phyloP scores from a whole-genome alignment of 2,329 filamentous ascomycete genomes.

The Pseudomassariella vexata region DNA sequence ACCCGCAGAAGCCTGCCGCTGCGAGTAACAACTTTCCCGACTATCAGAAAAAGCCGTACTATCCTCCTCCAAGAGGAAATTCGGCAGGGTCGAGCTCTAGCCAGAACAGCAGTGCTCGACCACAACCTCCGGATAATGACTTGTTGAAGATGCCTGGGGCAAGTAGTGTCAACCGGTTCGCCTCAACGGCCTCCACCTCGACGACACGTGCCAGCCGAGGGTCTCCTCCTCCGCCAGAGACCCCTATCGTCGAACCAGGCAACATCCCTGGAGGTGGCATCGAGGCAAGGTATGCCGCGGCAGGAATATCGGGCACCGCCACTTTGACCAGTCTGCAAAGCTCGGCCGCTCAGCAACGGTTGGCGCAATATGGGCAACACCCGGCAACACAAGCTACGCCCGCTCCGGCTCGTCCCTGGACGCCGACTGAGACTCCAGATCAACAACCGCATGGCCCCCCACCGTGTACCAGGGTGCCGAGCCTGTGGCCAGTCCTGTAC shows the following conservation, averaged over 20 bases:
- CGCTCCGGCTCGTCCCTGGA: constrained; percentile 72
- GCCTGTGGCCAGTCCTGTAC: constrained; percentile 55
- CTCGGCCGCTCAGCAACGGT: constrained; percentile 73
- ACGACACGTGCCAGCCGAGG: constrained; percentile 89
- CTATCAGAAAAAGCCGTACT: constrained; percentile 54
- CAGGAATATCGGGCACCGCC: constrained; percentile 80
- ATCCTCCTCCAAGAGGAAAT: constrained; percentile 47
- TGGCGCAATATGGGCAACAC: constrained; percentile 67
- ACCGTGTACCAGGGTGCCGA: constrained; percentile 85
- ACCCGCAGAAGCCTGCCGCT: constrained; percentile 34
- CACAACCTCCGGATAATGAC: constrained; percentile 21
- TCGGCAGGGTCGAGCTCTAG: constrained; percentile 22
- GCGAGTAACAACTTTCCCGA: constrained; percentile 37
- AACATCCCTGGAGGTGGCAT: constrained; percentile 72
- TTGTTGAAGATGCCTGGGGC: constrained; percentile 34
- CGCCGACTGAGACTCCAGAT: constrained; percentile 84
- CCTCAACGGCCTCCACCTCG: constrained; percentile 85
- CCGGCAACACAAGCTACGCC: constrained; percentile 36
- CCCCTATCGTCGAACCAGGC: constrained; percentile 71
- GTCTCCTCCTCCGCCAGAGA: constrained; percentile 92
- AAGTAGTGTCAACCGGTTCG: constrained; percentile 54
- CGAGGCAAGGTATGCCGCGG: constrained; percentile 84
- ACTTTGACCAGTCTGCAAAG: constrained; percentile 77
- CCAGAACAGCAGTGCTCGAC: constrained; percentile 26
- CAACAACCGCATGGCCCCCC: constrained; percentile 80